These are phyloP conservation scores for Irpex lacteus DNA, from an alignment of 1,284 basidiomycete species.

Conservation along the genomic window DNA sequence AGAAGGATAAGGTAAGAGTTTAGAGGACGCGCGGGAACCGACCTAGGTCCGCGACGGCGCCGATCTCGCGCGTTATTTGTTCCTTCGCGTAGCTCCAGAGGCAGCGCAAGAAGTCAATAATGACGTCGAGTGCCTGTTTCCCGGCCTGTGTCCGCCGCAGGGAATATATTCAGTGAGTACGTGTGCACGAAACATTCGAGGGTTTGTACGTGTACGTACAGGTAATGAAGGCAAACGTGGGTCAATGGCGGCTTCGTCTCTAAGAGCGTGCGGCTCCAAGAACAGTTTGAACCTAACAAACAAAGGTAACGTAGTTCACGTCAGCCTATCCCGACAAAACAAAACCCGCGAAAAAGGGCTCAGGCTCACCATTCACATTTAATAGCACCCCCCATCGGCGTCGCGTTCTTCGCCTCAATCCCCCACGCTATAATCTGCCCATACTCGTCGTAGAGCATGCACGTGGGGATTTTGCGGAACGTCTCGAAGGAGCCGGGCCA, in stretches of 20 bases:
- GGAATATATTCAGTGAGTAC: background rate
- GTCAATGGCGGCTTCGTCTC: conserved; percentile 64
- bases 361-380: conserved; percentile 62
- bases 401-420: conserved; percentile 74
- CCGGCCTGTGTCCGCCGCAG: conserved; percentile 46
- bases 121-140: conserved; percentile 71
- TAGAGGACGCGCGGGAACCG: conserved; percentile 22
- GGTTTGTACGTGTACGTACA: conserved; percentile 35
- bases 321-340: conserved; percentile 9
- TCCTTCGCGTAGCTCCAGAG: conserved; percentile 84
- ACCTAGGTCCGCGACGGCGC: conserved; percentile 79
- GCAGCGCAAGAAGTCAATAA: conserved; percentile 75
- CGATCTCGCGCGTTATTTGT: conserved; percentile 80
- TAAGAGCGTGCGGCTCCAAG: conserved; percentile 71
- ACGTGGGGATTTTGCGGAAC: conserved; percentile 80
- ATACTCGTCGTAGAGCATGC: conserved; percentile 68
- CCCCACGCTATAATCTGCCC: conserved; percentile 77
- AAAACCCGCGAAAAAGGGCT: background rate
- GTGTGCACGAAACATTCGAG: background rate
- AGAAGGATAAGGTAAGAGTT: conserved; percentile 5
- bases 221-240: conserved; percentile 77
- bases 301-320: conserved; percentile 19
- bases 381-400: conserved; percentile 59
- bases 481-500: conserved; percentile 81
- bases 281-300: conserved; percentile 72